phyloP scores from a whole-genome alignment of 2,329 filamentous ascomycete genomes.

The Fusarium dlaminii region DNA sequence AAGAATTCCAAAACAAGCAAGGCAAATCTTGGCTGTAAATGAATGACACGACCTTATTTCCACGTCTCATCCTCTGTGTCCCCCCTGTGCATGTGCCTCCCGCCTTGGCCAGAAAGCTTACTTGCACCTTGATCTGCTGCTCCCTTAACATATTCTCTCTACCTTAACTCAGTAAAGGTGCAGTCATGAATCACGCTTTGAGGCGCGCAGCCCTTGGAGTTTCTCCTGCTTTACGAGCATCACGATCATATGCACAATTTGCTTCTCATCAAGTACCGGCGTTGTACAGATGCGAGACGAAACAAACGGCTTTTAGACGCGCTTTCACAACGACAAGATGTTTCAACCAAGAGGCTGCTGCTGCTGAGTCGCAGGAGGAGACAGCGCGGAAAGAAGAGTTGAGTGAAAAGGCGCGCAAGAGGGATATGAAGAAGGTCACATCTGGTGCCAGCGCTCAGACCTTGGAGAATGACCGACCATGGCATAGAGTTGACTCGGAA shows the following conservation, averaged over 20 bases:
- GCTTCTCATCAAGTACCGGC: constrained; percentile 1
- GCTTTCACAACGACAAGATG: constrained; percentile 35
- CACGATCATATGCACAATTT: neutral
- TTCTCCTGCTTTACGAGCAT: constrained; percentile 18
- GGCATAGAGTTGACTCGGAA: constrained; percentile 35
- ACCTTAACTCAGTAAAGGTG: neutral
- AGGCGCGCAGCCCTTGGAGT: constrained; percentile 29
- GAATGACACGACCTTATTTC: constrained; percentile 20
- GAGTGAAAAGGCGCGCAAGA: constrained; percentile 34
- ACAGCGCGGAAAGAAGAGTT: constrained; percentile 16
- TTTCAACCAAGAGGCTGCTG: constrained; percentile 14
- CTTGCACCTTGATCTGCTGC: neutral
- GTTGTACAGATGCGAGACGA: neutral
- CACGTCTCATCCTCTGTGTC: neutral
- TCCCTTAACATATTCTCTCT: neutral
- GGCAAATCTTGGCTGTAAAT: neutral
- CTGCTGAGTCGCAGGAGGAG: neutral
- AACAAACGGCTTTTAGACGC: constrained; percentile 8
- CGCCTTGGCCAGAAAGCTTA: constrained; percentile 19
- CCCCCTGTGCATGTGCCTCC: neutral
- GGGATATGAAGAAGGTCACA: constrained; percentile 33
- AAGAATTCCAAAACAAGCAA: neutral
- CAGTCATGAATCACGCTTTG: constrained; percentile 31
- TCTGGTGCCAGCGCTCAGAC: constrained; percentile 39
- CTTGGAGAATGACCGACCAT: constrained; percentile 41